Conservation (phyloP, 139 green algal species). For the Chlamydomonas sp. region DNA sequence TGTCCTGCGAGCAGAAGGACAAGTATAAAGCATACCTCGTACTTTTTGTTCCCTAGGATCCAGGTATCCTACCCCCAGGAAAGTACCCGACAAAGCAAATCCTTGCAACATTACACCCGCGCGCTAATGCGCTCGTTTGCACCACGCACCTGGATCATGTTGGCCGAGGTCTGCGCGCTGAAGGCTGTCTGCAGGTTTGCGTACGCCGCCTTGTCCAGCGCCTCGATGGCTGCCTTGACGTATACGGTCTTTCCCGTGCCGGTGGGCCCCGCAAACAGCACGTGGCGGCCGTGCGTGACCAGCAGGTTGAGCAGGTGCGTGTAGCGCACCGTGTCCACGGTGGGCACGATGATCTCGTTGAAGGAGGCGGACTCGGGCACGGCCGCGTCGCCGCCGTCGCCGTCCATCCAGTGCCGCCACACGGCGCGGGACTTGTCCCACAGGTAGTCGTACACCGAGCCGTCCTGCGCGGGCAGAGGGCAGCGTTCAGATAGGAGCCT, state of each 20-base stretch:
- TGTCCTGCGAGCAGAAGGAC: conserved; percentile 61
- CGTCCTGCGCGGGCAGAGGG: conserved; percentile 37
- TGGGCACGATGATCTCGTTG: conserved; percentile 73
- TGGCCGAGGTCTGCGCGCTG: conserved; percentile 65
- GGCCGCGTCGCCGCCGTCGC: neutral
- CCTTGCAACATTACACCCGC: neutral
- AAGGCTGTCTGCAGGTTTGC: conserved; percentile 76
- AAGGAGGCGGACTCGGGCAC: conserved; percentile 48
- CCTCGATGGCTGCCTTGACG: conserved; percentile 62
- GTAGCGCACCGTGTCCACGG: conserved; percentile 79
- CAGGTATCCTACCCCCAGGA: too few relatives aligned
- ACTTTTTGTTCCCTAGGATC: too few relatives aligned
- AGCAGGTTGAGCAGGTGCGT: conserved; percentile 60
- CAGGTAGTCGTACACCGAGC: conserved; percentile 75
- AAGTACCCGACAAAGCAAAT: neutral
- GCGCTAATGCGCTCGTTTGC: neutral
- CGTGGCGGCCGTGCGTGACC: conserved; percentile 56
- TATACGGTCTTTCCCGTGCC: conserved; percentile 83
- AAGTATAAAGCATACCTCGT: too few relatives aligned
- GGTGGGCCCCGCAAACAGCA: conserved; percentile 68
- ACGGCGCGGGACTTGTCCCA: conserved; percentile 58
- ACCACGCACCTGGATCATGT: conserved; percentile 41
- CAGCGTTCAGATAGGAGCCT: neutral
- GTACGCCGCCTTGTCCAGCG: conserved; percentile 66
- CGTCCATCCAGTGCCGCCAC: conserved; percentile 74